phyloP scores from a whole-genome alignment of 1,284 basidiomycete genomes.

The Marasmius sp. region DNA sequence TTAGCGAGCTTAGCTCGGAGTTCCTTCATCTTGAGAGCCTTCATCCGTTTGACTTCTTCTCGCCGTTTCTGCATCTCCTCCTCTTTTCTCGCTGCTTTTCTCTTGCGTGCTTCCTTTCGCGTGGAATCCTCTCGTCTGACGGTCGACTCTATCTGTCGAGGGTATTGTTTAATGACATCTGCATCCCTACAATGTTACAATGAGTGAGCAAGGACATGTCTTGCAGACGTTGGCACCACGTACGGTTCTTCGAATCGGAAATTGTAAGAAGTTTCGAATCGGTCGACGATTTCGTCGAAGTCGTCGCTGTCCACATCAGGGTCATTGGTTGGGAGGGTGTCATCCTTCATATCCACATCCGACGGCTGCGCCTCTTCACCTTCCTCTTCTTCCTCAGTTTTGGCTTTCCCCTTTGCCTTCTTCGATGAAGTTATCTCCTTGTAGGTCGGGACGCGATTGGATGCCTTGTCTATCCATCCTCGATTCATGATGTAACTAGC shows the following conservation, averaged over 20 bases:
- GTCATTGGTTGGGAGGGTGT: constrained; percentile 14
- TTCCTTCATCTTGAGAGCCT: constrained; percentile 84
- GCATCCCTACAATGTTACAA: constrained; percentile 51
- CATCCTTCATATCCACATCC: constrained; percentile 28
- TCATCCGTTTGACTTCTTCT: constrained; percentile 80
- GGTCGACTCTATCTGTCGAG: constrained; percentile 67
- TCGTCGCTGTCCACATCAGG: constrained; percentile 33
- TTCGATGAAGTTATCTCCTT: constrained; percentile 64
- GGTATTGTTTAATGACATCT: constrained; percentile 74
- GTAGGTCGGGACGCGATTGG: constrained; percentile 78
- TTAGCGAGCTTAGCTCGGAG: constrained; percentile 73
- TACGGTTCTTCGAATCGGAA: constrained; percentile 93
- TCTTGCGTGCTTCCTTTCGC: constrained; percentile 79
- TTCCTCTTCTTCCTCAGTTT: constrained; percentile 29
- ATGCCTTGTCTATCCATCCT: constrained; percentile 87
- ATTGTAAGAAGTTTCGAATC: constrained; percentile 77
- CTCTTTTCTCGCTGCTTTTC: constrained; percentile 76
- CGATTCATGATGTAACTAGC: constrained; percentile 90
- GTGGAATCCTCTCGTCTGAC: constrained; percentile 80
- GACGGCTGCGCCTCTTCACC: constrained; percentile 24
- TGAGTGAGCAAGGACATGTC: background rate
- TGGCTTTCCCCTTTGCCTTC: constrained; percentile 36
- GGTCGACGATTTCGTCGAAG: constrained; percentile 36
- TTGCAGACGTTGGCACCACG: constrained; percentile 30
- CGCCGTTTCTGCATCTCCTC: constrained; percentile 73